A percentile compares a stretch with the other conserved stretches of the same genome.
Evolutionary conservation across 2,329 filamentous ascomycete genomes (phyloP).

Genomic region (Ceratocystis destructans): DNA sequence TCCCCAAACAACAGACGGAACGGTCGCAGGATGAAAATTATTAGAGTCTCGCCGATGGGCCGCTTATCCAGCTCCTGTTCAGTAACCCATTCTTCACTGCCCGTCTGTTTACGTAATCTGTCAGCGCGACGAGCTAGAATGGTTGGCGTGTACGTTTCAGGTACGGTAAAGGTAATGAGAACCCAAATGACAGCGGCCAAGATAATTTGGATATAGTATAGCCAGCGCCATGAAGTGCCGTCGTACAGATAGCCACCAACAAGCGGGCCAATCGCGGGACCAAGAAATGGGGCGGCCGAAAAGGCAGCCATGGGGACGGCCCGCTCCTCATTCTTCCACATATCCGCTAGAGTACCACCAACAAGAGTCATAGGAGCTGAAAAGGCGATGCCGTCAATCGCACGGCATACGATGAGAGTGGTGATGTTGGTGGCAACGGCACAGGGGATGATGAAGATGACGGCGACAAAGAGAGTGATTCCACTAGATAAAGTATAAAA

Average conservation of each 20-base stretch:
- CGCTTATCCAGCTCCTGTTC: slow-evolving; percentile 67
- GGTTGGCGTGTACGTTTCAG: slow-evolving; percentile 74
- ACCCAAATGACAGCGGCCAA: slow-evolving; percentile 55
- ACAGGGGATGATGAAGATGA: slow-evolving; percentile 69
- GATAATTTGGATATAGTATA: slow-evolving; percentile 81
- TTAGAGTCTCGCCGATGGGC: slow-evolving; percentile 52
- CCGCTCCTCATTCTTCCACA: slow-evolving; percentile 74
- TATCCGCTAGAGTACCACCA: slow-evolving; percentile 66
- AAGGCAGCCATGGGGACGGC: slow-evolving; percentile 82
- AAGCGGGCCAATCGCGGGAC: slow-evolving; percentile 63
- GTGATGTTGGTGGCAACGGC: slow-evolving; percentile 62
- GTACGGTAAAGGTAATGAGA: slow-evolving; percentile 74
- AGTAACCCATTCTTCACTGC: slow-evolving; percentile 55
- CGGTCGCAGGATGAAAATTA: slow-evolving; percentile 64
- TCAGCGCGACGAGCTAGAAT: slow-evolving; percentile 57
- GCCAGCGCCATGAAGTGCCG: slow-evolving; percentile 61
- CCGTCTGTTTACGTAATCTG: slow-evolving; percentile 56
- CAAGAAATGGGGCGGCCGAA: slow-evolving; percentile 68
- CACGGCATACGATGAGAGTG: slow-evolving; percentile 61
- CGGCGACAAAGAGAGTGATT: slow-evolving; percentile 52
- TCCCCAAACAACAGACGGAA: slow-evolving; percentile 77
- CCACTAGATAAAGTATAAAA: slow-evolving; percentile 26
- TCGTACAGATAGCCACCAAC: slow-evolving; percentile 65
- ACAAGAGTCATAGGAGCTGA: slow-evolving; percentile 78
- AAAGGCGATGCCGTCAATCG: slow-evolving; percentile 72